Evolutionary conservation across 306 rosid genomes (phyloP).

Genomic region (Trichosanthes truncata): DNA sequence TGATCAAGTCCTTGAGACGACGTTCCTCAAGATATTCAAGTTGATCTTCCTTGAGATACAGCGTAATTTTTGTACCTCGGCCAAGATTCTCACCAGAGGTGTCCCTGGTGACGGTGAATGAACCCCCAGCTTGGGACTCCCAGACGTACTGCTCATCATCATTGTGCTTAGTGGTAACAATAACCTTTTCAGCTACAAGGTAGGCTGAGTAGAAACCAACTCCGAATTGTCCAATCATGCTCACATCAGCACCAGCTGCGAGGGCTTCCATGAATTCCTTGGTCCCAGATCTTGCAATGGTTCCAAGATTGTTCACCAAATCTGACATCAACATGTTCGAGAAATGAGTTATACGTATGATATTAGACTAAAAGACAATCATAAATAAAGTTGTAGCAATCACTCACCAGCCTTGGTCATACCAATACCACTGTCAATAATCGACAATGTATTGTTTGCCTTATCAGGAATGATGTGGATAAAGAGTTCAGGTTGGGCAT

Average conservation of each 20-base stretch:
- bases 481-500: conserved; percentile 76
- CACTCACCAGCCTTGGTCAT: conserved; percentile 94
- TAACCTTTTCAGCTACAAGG: conserved; percentile 83
- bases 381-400: no score
- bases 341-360: background rate
- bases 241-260: conserved; percentile 98
- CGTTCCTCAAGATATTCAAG: conserved; percentile 95
- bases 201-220: conserved; percentile 96
- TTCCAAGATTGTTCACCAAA: conserved; percentile 92
- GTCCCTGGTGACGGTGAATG: conserved; percentile 86
- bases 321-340: conserved; percentile 22
- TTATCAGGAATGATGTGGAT: conserved; percentile 85
- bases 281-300: conserved; percentile 97
- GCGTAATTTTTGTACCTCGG: conserved; percentile 73
- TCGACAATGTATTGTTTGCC: conserved; percentile 56
- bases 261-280: conserved; percentile 96
- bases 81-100: conserved; percentile 69
- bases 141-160: conserved; percentile 91
- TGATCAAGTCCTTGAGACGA: conserved; percentile 70
- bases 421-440: conserved; percentile 87
- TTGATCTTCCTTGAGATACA: conserved; percentile 84
- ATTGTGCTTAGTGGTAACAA: conserved; percentile 83
- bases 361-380: background rate
- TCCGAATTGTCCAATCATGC: conserved; percentile 97
- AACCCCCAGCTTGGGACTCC: conserved; percentile 98